These are phyloP conservation scores for Wickerhamomyces subpelliculosus DNA, from an alignment of 805 yeast species.

Conservation along the genomic window DNA sequence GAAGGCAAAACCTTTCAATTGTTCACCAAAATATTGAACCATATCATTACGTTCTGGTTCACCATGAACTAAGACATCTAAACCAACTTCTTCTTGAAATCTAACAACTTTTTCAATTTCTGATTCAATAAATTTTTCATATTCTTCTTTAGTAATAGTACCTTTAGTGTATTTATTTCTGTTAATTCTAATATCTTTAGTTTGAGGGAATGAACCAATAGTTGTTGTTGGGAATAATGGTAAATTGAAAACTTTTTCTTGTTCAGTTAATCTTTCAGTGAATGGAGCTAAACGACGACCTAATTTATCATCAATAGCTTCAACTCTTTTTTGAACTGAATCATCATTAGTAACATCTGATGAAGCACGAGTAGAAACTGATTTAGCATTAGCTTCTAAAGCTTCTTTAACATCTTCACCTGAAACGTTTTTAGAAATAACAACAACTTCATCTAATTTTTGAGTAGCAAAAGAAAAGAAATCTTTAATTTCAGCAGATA, in stretches of 20 bases:
- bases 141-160: slow-evolving; percentile 87
- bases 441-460: slow-evolving; percentile 87
- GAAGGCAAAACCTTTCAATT: slow-evolving; percentile 96
- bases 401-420: slow-evolving; percentile 73
- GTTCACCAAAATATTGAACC: slow-evolving; percentile 99
- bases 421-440: slow-evolving; percentile 79
- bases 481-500: slow-evolving; percentile 86
- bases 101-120: slow-evolving; percentile 93
- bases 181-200: slow-evolving; percentile 97
- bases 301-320: slow-evolving; percentile 65
- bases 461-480: slow-evolving; percentile 99
- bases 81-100: slow-evolving; percentile 99
- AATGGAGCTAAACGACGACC: slow-evolving; percentile 84
- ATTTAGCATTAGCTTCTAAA: slow-evolving; percentile 79
- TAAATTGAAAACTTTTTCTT: slow-evolving; percentile 80
- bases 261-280: slow-evolving; percentile 80
- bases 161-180: slow-evolving; percentile 99
- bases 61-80: slow-evolving; percentile 98
- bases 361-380: slow-evolving; percentile 77
- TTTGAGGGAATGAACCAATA: slow-evolving; percentile 99
- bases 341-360: slow-evolving; percentile 89
- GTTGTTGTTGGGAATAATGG: slow-evolving; percentile 99
- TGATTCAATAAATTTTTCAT: slow-evolving; percentile 92
- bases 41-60: slow-evolving; percentile 99
- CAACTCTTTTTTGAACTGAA: slow-evolving; percentile 82